Evolutionary conservation across 164 flowering plant species (phyloP), one percentile per base, ranked within the genome.

Genomic region (Stephania japonica): DNA sequence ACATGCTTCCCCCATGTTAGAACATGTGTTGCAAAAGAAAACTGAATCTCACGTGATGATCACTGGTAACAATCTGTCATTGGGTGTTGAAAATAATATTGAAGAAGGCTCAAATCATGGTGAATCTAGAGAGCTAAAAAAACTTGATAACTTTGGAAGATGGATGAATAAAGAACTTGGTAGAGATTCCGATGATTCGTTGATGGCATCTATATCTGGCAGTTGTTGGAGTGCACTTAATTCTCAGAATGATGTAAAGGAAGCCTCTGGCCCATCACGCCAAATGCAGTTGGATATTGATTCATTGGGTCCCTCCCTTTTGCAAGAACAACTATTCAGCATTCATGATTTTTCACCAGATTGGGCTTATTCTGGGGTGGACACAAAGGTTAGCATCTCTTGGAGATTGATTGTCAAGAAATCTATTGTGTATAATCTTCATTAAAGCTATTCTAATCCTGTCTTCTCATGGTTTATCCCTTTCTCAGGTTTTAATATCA

Each of bases 91-190:
- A 38, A 76, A 78, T 65, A 69, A 61, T 59, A 38, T 80, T 27
- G 62, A 69, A 70, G 81, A 62, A 43, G 64, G 25, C 23, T 7
- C 49, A 32, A 68, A 27, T 61, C 72, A 75, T 77, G 78, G 50
- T 56, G 81, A 76, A 67, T 42, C 74, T 38, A 80, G 74, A 49
- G 85, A 73, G 71, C 78, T 90, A 56, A 86, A 82, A 73, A 90
- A 88, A 76, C 87, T 86, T 53, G 91, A 90, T 81, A 90, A 88
- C 74, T 90, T 86, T 80, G 86, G 90, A 3, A 84, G 89, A 78
- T 90, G 92, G 92, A 85, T 88, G 89, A 82, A 83, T 76, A 82
- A 81, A 72, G 91, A 88, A 84, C 84, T 90, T 75, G 90, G 91
- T 72, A 80, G 53, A 75, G 92, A 86, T 69, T 83, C 90, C 83